phyloP scores from a whole-genome alignment of 306 rosid species.

The Quercus gilva region DNA sequence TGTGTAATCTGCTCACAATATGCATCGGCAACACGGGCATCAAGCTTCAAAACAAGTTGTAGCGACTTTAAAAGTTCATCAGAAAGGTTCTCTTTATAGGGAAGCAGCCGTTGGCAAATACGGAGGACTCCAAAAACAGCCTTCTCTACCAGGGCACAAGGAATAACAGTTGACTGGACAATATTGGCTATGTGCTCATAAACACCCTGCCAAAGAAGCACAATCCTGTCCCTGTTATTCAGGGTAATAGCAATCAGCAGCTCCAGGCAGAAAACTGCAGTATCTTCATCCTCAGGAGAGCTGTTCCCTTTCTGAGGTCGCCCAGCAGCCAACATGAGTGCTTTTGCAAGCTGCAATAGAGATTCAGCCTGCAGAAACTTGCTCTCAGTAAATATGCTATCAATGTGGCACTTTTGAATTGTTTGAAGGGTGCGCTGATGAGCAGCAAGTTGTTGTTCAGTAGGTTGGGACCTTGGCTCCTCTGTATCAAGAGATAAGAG shows the following conservation, averaged over 20 bases:
- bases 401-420: conserved; percentile 89
- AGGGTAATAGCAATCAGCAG: conserved; percentile 92
- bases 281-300: conserved; percentile 96
- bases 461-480: conserved; percentile 97
- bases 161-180: conserved; percentile 96
- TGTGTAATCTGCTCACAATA: conserved; percentile 97
- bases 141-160: conserved; percentile 91
- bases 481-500: conserved; percentile 95
- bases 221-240: conserved; percentile 93
- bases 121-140: conserved; percentile 95
- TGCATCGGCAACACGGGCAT: conserved; percentile 97
- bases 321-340: conserved; percentile 93
- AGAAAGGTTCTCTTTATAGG: conserved; percentile 91
- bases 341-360: conserved; percentile 84
- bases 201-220: conserved; percentile 94
- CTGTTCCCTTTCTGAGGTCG: conserved; percentile 84
- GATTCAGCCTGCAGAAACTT: conserved; percentile 96
- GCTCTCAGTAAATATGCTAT: conserved; percentile 92
- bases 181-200: conserved; percentile 89
- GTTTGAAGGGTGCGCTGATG: conserved; percentile 95
- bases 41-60: conserved; percentile 93
- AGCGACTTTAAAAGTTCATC: conserved; percentile 94
- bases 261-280: conserved; percentile 96
- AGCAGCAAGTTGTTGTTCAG: conserved; percentile 99
- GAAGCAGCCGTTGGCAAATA: conserved; percentile 97